A percentile compares a stretch with the other conserved stretches of the same genome.
These are phyloP conservation scores for Saccharomycopsis sp. DNA, from an alignment of 805 yeast genomes.

Conservation along the genomic window DNA sequence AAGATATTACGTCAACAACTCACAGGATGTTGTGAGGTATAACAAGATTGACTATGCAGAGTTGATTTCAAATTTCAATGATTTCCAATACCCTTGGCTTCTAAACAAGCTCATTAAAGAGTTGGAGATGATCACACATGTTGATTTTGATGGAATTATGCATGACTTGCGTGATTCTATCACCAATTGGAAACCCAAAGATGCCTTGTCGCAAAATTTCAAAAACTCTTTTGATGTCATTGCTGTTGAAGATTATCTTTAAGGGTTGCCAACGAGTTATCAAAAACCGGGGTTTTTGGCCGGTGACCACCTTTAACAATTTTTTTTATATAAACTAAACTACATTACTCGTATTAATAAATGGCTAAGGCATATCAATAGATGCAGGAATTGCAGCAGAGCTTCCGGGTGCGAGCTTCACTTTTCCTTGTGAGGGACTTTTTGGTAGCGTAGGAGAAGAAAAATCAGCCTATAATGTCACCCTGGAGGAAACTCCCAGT, in stretches of 20 bases:
- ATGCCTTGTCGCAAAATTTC: slow-evolving; percentile 70
- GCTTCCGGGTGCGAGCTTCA: too few relatives aligned
- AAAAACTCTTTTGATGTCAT: slow-evolving; percentile 67
- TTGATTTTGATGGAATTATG: slow-evolving; percentile 35
- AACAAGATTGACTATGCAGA: slow-evolving; percentile 50
- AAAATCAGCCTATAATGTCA: too few relatives aligned
- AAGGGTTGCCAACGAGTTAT: neutral
- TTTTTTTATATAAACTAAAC: too few relatives aligned
- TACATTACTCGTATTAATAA: too few relatives aligned
- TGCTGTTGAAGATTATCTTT: slow-evolving; percentile 21
- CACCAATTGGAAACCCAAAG: slow-evolving; percentile 80
- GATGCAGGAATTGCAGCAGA: too few relatives aligned
- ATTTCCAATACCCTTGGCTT: slow-evolving; percentile 73
- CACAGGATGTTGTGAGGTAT: slow-evolving; percentile 26
- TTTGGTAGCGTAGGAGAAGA: too few relatives aligned
- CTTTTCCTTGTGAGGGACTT: too few relatives aligned
- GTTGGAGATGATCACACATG: slow-evolving; percentile 8
- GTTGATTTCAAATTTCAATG: slow-evolving; percentile 70
- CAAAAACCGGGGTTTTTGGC: too few relatives aligned
- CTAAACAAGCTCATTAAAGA: slow-evolving; percentile 74
- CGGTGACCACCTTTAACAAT: too few relatives aligned
- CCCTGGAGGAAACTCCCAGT: too few relatives aligned
- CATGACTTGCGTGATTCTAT: slow-evolving; percentile 55
- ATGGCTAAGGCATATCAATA: too few relatives aligned
- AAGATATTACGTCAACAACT: slow-evolving; percentile 12